Evolutionary conservation across 495 filamentous ascomycete genomes (phyloP), one percentile per base, ranked within the genome.

Genomic region (Xylaria cubensis): DNA sequence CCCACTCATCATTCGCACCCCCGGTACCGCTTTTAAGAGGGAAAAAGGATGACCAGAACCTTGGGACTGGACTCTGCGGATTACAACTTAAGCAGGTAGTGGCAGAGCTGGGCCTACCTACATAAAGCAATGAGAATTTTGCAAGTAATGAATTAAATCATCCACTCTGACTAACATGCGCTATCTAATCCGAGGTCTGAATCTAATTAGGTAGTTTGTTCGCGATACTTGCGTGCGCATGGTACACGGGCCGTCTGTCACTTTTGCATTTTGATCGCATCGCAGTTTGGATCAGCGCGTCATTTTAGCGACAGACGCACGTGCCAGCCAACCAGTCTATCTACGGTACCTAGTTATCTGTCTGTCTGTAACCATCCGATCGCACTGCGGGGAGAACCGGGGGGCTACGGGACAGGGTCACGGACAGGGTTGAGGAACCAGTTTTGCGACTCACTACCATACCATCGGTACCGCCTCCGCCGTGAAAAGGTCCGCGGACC

Each of bases 301-400:
- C 63, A 50, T 64, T 64, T 64, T 41, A 34, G 41, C 41, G 42
- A 65, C 42, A 19, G 42, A 3, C 63, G 41, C 63, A 65, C 63
- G 63, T 65, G 63, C 5, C 21, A 39, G 26, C 39, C 42, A 26
- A 21, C 39, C 63, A 26, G 42, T 29, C 19, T 7, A 24, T 39
- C 36, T 39, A 39, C 36, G 36, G 36, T 39, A 29, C 26, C 26
- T 29, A 39, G 36, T 39, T 39, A 48, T 36, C n/a, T 42, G n/a
- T 63, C 61, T 29, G 12, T 46, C 39, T 13, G 39, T 50, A 65
- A 32, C 63, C 63, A 19, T 29, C 26, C 26, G 26, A 29, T 46
- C 19, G 2, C 61, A 13, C 12, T 65, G 63, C 58, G 53, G 53
- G 53, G 59, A 24, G n/a, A 21, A 5, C 5, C 39, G 24, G 36